Evolutionary conservation across 768 basidiomycete genomes (phyloP).

Genomic region (Mycena rosella): DNA sequence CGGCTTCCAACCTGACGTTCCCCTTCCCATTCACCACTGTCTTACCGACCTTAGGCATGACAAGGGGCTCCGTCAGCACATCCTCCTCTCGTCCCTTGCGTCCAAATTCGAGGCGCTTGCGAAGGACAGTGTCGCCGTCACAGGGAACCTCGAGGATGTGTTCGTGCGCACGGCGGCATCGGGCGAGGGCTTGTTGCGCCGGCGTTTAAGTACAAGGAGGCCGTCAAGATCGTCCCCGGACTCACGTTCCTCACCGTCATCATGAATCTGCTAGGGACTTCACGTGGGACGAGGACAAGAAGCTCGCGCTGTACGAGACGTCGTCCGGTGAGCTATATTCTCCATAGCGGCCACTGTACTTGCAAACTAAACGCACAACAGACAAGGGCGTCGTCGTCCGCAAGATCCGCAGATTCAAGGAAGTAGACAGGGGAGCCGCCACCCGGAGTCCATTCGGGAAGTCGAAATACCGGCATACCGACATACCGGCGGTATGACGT

Average conservation of each 20-base stretch:
- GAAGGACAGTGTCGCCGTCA: conserved; percentile 20
- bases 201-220: conserved; percentile 29
- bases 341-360: too few species aligned
- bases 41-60: conserved; percentile 33
- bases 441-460: too few species aligned
- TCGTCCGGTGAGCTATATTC: conserved; percentile 31
- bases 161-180: conserved; percentile 23
- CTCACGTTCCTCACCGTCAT: conserved; percentile 25
- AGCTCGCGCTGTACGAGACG: conserved; percentile 33
- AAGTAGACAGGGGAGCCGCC: conserved; percentile 13
- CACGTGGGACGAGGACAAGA: conserved; percentile 24
- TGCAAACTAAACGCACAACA: too few species aligned
- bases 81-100: conserved; percentile 28
- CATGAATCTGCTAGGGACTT: conserved; percentile 31
- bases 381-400: conserved; percentile 23
- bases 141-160: conserved; percentile 30
- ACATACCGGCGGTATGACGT: too few species aligned
- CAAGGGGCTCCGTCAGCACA: conserved; percentile 16
- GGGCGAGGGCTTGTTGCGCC: conserved; percentile 26
- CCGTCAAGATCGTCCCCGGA: conserved; percentile 33
- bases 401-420: conserved; percentile 32
- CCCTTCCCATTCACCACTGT: conserved; percentile 29
- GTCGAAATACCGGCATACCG: too few species aligned
- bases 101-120: conserved; percentile 18
- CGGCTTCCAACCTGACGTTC: conserved; percentile 26